Evolutionary conservation across 108 stramenopile genomes (phyloP), one percentile per base, ranked within the genome.

Genomic region (Pseudonitzschia pungens): DNA sequence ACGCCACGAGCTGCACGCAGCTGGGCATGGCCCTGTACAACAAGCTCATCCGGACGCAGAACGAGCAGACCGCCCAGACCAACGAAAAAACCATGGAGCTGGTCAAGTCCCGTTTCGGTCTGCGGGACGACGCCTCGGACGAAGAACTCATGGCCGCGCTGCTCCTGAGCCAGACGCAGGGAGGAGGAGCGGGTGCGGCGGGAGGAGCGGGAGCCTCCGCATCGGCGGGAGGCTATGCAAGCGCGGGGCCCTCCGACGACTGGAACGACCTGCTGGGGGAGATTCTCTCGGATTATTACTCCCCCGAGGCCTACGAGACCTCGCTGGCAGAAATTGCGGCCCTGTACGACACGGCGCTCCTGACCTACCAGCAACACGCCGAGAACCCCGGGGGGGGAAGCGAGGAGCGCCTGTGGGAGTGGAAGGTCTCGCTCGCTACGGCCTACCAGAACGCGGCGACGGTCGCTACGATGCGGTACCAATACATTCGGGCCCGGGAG

Each of bases 21-120:
- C 21, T 76, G 40, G 68, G 68, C 8, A 62, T 62, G 48, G 56
- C 75, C 22, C 55, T 74, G 31, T 44, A 66, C 14, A 12, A 32
- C 16, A 50, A 67, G 9, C 42, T 67, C 9, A 55, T 55, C n/a
- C 21, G 27, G 2, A 55, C 52, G 18, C 20, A 33, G 41, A 50
- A 45, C 44, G 44, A 50, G 20, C 12, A 45, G 43, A 48, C 24
- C 42, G 9, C 16, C 5, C 16, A 48, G 16, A 15, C 28, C 27
- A 50, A 32, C 44, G 45, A 67, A 22, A 67, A 50, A 24, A 48
- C 32, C 10, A 62, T 62, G 60, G n/a, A 62, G n/a, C 40, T 62
- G 20, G 32, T 12, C 15, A 40, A 62, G 40, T 31, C 29, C 31
- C 27, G 14, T 14, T n/a, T 62, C 32, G 60, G 60, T n/a, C 5